Base-by-base conservation (phyloP, 768 basidiomycete species). In the Suillus brevipes region DNA sequence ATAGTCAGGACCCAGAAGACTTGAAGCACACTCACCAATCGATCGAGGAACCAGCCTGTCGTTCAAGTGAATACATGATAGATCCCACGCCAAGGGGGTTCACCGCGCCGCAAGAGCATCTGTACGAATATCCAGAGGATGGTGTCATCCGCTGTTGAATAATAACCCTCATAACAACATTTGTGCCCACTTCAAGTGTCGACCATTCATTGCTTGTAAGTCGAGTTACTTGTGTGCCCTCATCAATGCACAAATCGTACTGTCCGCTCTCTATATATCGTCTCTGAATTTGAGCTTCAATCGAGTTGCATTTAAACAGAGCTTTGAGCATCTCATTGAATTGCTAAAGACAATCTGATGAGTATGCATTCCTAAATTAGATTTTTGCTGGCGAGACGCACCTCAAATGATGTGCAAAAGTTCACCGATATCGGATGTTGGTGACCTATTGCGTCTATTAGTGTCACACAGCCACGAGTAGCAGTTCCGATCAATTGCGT, bases 331-430 rank as follows among this genome's bases (percentile, higher is more conserved):
- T 64, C 28, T 56, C 64, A 38, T 68, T 66, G 4, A 75, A 66
- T 71, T 74, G 72, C 72, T 74, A 55, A 5, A 55, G 16, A 4
- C 2, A 6, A 4, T 28, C 23, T 43, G 38, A 23, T 23, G 14
- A 23, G 43, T 37, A 28, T 16, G 28, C 14, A 18, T 52, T 14
- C 25, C 1, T 52, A 28, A 28, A 14, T 7, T 1, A 3, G 3
- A n/a, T 7, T 14, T 28, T 28, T 1, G 14, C 42, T 42, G 16
- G 42, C 6, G 2, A 16, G 0, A 20, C 67, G 28, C 40, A 71
- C 72, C 69, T 73, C 66, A 2, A 73, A 73, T 47, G 72, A 73
- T 6, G 69, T 50, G 56, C 72, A 73, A 49, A 66, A 74, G 23
- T 74, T 64, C 73, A 75, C 63, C 25, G 61, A 38, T 66, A 73